A percentile compares a stretch with the other conserved stretches of the same genome.
Conservation (phyloP, 768 basidiomycete species). For the Sarcodon sp. region DNA sequence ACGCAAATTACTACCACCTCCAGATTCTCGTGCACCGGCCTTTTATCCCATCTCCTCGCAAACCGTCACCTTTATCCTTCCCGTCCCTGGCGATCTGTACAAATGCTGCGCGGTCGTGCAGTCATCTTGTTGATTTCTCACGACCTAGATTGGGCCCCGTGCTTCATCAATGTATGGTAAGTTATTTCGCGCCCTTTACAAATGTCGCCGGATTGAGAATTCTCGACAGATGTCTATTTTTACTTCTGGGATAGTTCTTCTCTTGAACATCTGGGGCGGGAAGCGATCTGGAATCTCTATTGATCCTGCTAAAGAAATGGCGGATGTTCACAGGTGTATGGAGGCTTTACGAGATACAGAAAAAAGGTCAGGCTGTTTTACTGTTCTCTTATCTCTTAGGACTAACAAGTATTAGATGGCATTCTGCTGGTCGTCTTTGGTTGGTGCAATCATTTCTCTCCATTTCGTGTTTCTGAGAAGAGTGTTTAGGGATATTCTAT, state of each 20-base stretch:
- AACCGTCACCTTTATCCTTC: slow-evolving; percentile 24
- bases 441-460: slow-evolving; percentile 12
- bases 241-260: slow-evolving; percentile 30
- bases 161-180: slow-evolving; percentile 18
- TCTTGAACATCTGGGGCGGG: slow-evolving; percentile 37
- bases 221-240: slow-evolving; percentile 21
- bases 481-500: slow-evolving; percentile 50
- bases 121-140: slow-evolving; percentile 31
- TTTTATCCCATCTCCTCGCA: slow-evolving; percentile 32
- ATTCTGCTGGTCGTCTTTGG: slow-evolving; percentile 35
- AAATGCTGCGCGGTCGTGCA: slow-evolving; percentile 36
- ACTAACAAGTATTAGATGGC: slow-evolving; percentile 22
- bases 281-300: slow-evolving; percentile 20
- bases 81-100: slow-evolving; percentile 45
- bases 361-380: slow-evolving; percentile 15
- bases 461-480: not conserved
- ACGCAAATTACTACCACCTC: slow-evolving; percentile 39
- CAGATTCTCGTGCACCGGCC: slow-evolving; percentile 45
- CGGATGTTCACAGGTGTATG: slow-evolving; percentile 35
- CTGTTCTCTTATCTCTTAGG: not conserved
- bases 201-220: not conserved
- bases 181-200: slow-evolving; percentile 1
- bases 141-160: slow-evolving; percentile 14
- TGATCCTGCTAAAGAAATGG: slow-evolving; percentile 26
- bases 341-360: slow-evolving; percentile 24